phyloP scores from a whole-genome alignment of 2,329 filamentous ascomycete genomes.

The Coniochaeta prunicola region DNA sequence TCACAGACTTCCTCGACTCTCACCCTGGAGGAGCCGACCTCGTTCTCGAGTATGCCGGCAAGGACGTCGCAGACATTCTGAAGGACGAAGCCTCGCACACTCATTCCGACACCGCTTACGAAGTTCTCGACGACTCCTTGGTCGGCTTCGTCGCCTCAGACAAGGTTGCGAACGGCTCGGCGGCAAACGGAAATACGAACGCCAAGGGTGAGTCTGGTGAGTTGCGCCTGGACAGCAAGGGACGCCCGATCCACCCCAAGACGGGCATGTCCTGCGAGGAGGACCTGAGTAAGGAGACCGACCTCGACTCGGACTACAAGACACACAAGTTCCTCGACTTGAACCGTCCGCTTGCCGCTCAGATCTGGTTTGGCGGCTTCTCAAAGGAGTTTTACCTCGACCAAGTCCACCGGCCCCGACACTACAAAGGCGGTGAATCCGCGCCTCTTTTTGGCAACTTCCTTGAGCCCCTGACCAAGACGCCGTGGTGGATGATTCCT shows the following conservation, averaged over 20 bases:
- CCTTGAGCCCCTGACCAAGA: constrained; percentile 93
- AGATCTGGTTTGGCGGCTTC: constrained; percentile 85
- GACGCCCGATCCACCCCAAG: constrained; percentile 39
- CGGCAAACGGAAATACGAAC: constrained; percentile 26
- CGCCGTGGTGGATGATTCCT: constrained; percentile 88
- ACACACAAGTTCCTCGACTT: constrained; percentile 92
- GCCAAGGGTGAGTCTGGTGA: constrained; percentile 11
- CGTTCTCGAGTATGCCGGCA: constrained; percentile 82
- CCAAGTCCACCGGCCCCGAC: constrained; percentile 89
- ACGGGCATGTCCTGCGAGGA: constrained; percentile 89
- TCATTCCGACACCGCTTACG: constrained; percentile 91
- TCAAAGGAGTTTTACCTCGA: constrained; percentile 94
- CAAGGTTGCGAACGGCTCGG: constrained; percentile 20
- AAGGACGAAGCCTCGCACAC: constrained; percentile 75
- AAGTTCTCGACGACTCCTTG: constrained; percentile 81
- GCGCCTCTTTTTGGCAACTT: constrained; percentile 97
- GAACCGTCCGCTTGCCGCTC: constrained; percentile 72
- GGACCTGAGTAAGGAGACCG: constrained; percentile 81
- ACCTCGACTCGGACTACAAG: constrained; percentile 68
- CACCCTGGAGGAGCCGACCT: constrained; percentile 88
- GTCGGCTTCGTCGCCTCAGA: constrained; percentile 69
- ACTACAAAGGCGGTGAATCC: constrained; percentile 89
- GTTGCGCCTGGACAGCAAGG: background rate
- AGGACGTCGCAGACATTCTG: constrained; percentile 77
- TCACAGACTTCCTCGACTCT: constrained; percentile 82